These are phyloP conservation scores for Euphorbia lathyris DNA, from an alignment of 345 rosid genomes.

Conservation along the genomic window DNA sequence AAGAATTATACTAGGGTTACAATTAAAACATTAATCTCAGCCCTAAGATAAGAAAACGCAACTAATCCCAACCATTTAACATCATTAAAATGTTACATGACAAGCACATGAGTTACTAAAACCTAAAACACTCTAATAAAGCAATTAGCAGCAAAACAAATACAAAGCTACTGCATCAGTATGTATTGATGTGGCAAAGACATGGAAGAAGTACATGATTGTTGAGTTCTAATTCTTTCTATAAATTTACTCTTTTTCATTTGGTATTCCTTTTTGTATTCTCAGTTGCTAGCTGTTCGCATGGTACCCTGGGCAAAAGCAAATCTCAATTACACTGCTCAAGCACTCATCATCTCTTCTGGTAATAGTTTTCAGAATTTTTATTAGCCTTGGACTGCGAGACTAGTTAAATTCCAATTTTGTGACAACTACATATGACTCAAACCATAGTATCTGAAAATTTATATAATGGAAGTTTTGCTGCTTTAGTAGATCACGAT, in stretches of 20 bases:
- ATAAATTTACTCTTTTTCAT: background rate
- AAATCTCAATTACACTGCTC: conserved; percentile 68
- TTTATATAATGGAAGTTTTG: background rate
- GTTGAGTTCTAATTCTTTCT: background rate
- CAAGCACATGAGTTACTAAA: no score
- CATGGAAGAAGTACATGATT: background rate
- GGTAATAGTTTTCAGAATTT: conserved; percentile 30
- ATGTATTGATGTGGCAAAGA: background rate
- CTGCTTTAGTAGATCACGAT: background rate
- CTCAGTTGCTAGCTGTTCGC: conserved; percentile 51
- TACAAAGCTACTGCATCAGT: background rate
- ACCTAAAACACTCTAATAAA: no score
- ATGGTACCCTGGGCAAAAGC: conserved; percentile 71
- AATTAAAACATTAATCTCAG: no score
- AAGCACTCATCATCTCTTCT: conserved; percentile 61
- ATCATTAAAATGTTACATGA: no score
- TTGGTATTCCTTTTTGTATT: background rate
- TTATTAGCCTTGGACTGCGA: background rate
- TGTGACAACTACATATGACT: background rate
- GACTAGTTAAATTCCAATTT: background rate
- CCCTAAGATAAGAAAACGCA: no score
- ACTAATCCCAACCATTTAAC: no score
- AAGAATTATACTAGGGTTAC: no score
- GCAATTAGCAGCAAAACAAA: no score
- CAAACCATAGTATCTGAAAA: background rate